These are phyloP conservation scores for Stephanodiscus triporus DNA, from an alignment of 108 stramenopile genomes.

Conservation along the genomic window DNA sequence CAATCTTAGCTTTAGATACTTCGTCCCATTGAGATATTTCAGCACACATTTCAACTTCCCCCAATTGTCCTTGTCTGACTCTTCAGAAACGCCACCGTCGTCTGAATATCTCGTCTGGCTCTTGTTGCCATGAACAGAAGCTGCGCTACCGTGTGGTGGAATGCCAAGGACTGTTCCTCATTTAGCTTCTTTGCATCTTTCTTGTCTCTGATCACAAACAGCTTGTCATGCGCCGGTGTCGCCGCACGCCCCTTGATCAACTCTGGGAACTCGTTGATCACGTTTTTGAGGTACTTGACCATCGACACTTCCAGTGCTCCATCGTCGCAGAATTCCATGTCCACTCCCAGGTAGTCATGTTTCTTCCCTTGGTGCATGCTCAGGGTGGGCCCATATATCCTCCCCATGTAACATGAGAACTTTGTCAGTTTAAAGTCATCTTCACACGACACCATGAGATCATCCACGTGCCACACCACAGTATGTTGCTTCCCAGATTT, in stretches of 20 bases:
- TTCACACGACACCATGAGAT: constrained; percentile 23
- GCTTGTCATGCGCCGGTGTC: constrained; percentile 11
- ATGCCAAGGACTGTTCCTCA: constrained; percentile 19
- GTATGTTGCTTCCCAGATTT: constrained; percentile 35
- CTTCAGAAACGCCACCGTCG: constrained; percentile 41
- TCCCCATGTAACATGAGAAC: not conserved
- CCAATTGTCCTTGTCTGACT: constrained; percentile 26
- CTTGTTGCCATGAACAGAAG: constrained; percentile 40
- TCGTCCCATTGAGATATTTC: too few relatives aligned
- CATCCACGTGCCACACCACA: constrained; percentile 57
- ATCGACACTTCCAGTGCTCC: constrained; percentile 4
- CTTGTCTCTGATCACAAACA: constrained; percentile 14
- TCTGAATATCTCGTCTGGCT: constrained; percentile 42
- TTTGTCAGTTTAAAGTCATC: not conserved
- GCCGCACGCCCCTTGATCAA: not conserved
- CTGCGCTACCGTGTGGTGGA: constrained; percentile 50
- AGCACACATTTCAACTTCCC: too few relatives aligned
- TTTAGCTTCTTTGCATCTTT: not conserved
- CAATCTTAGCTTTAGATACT: constrained; percentile 1
- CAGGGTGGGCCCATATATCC: constrained; percentile 12
- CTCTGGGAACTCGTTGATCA: too few relatives aligned
- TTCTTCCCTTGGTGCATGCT: constrained; percentile 23
- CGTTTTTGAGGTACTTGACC: constrained; percentile 10
- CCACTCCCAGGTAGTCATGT: constrained; percentile 58
- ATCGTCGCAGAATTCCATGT: constrained; percentile 24